Conservation (phyloP, 2,329 filamentous ascomycete genomes). For the Neopestalotiopsis sp. region DNA sequence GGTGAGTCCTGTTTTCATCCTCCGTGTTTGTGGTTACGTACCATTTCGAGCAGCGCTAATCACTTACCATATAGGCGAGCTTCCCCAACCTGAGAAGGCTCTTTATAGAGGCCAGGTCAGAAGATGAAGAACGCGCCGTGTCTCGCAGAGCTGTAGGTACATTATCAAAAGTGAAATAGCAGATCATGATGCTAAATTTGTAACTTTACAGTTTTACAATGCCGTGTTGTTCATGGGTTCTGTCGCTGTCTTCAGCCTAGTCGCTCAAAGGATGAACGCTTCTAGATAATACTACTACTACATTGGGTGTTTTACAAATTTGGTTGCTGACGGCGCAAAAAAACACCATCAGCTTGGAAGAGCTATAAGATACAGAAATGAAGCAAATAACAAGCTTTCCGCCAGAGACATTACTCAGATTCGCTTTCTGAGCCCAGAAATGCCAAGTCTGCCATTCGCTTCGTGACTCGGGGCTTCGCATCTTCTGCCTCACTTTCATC, state of each 20-base stretch:
- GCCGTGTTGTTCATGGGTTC: constrained; percentile 96
- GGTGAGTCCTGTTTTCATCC: constrained; percentile 2
- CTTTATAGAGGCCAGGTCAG: constrained; percentile 91
- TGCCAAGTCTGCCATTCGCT: constrained; percentile 58
- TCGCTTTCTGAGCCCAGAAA: constrained; percentile 76
- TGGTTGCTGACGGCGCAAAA: neutral
- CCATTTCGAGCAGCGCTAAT: neutral
- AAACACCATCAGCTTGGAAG: neutral
- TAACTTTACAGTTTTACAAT: constrained; percentile 94
- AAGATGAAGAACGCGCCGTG: constrained; percentile 92
- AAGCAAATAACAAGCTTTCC: neutral
- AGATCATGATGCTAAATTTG: neutral
- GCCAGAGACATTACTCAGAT: constrained; percentile 48
- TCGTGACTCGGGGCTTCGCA: constrained; percentile 43
- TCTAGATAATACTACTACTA: constrained; percentile 29
- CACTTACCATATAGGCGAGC: constrained; percentile 59
- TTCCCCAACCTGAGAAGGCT: constrained; percentile 94
- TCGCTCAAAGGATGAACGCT: constrained; percentile 83
- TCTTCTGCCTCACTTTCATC: constrained; percentile 40
- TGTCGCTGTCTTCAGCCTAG: constrained; percentile 89
- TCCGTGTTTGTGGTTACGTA: neutral
- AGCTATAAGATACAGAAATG: neutral
- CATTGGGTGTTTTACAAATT: neutral
- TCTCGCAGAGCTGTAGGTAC: constrained; percentile 84
- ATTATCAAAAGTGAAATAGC: neutral